These are phyloP conservation scores for Rhodamnia argentea DNA, from an alignment of 345 rosid genomes.

Conservation along the genomic window DNA sequence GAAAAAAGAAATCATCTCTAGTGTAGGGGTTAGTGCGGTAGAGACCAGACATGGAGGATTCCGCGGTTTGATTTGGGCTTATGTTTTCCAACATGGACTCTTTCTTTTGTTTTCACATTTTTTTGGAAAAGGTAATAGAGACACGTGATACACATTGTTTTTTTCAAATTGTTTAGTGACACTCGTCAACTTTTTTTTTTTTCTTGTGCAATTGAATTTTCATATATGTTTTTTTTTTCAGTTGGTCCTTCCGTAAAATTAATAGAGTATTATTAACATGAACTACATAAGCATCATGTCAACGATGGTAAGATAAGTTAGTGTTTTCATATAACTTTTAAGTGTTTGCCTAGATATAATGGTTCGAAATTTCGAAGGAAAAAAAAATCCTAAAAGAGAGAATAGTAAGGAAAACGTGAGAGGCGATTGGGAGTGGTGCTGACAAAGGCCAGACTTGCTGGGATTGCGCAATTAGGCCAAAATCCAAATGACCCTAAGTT, in stretches of 20 bases:
- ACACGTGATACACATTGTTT: neutral
- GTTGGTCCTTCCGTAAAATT: neutral
- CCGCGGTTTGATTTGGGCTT: neutral
- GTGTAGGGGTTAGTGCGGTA: neutral
- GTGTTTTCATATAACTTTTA: neutral
- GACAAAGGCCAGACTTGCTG: accelerated
- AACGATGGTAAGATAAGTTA: neutral
- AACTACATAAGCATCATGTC: neutral
- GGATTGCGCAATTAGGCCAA: too few relatives aligned
- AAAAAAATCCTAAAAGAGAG: neutral
- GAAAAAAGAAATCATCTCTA: neutral
- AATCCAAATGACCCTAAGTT: too few relatives aligned
- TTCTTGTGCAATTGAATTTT: neutral
- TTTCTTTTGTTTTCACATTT: neutral
- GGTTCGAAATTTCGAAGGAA: neutral
- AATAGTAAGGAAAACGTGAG: neutral
- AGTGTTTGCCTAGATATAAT: neutral
- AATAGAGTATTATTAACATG: neutral
- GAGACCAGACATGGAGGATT: neutral
- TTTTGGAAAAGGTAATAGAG: too few relatives aligned
- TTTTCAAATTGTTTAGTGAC: neutral
- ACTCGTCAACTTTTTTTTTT: neutral
- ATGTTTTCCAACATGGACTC: neutral
- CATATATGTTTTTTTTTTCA: neutral
- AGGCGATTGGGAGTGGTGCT: accelerated